These are phyloP conservation scores for Jimgerdemannia flammicorona DNA, from an alignment of 192 early-diverging fungal species.

Conservation along the genomic window DNA sequence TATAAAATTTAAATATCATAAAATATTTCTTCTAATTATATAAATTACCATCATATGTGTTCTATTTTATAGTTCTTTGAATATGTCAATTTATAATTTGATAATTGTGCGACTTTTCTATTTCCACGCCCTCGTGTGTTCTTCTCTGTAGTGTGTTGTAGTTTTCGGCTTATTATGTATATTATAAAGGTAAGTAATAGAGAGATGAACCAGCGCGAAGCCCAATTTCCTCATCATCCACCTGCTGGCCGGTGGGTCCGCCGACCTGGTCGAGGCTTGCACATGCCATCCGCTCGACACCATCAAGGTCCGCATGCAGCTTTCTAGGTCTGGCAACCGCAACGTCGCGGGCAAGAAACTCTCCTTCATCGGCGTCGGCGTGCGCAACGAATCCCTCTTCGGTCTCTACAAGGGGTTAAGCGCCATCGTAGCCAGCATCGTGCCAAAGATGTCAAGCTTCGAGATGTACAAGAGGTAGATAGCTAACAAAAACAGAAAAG, in stretches of 20 bases:
- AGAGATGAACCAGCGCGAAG: too few relatives aligned
- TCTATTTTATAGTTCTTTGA: too few relatives aligned
- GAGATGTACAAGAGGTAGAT: constrained; percentile 87
- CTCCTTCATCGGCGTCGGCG: constrained; percentile 82
- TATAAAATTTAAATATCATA: too few relatives aligned
- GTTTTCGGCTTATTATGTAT: too few relatives aligned
- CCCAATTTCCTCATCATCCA: constrained; percentile 71
- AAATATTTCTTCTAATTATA: too few relatives aligned
- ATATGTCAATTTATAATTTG: too few relatives aligned
- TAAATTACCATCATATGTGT: too few relatives aligned
- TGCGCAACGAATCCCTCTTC: constrained; percentile 79
- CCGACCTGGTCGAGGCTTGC: constrained; percentile 88
- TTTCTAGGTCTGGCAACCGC: constrained; percentile 64
- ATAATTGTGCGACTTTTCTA: too few relatives aligned
- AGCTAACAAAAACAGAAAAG: constrained; percentile 59
- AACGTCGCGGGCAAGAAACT: constrained; percentile 39
- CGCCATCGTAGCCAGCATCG: constrained; percentile 93
- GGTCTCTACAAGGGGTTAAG: constrained; percentile 97
- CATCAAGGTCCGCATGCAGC: constrained; percentile 97
- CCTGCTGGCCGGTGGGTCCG: constrained; percentile 84
- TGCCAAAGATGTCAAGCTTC: constrained; percentile 98
- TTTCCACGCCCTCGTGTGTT: too few relatives aligned
- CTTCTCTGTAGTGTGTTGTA: too few relatives aligned
- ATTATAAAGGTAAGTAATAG: too few relatives aligned
- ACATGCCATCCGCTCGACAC: constrained; percentile 95